Evolutionary conservation across 768 basidiomycete genomes (phyloP).

Genomic region (Xanthoconium purpureum): DNA sequence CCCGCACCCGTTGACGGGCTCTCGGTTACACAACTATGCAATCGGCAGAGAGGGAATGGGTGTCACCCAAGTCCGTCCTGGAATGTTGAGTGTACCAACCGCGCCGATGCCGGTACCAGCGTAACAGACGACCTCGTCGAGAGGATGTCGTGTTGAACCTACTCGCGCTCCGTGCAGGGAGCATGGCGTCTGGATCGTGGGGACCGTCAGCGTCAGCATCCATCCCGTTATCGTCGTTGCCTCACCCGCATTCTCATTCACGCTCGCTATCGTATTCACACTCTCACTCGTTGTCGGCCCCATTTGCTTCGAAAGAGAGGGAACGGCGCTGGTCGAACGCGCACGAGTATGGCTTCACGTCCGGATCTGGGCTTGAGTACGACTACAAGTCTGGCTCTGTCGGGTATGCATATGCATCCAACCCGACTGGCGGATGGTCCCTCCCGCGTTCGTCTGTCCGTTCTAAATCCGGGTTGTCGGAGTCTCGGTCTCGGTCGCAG

Average conservation of each 20-base stretch:
- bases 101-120: slow-evolving; percentile 1
- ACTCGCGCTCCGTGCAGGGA: slow-evolving; percentile 21
- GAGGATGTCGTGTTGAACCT: slow-evolving; percentile 28
- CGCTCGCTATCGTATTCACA: slow-evolving; percentile 3
- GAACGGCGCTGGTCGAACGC: slow-evolving; percentile 17
- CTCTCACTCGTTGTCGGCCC: slow-evolving; percentile 3
- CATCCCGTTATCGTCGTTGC: slow-evolving; percentile 5
- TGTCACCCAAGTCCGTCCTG: too few relatives aligned
- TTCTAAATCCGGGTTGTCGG: slow-evolving; percentile 37
- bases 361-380: not conserved
- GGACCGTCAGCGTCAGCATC: slow-evolving; percentile 16
- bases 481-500: slow-evolving; percentile 32
- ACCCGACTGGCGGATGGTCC: slow-evolving; percentile 47
- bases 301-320: not conserved
- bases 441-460: slow-evolving; percentile 53
- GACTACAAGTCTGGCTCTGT: not conserved
- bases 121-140: slow-evolving; percentile 1
- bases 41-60: too few relatives aligned
- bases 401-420: slow-evolving; percentile 5
- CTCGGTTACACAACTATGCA: too few relatives aligned
- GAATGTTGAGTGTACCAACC: too few relatives aligned
- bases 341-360: slow-evolving; percentile 7
- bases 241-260: not conserved
- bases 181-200: not conserved
- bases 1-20: too few relatives aligned